Evolutionary conservation across 2,329 filamentous ascomycete genomes (phyloP).

Genomic region (Alternaria longipes): DNA sequence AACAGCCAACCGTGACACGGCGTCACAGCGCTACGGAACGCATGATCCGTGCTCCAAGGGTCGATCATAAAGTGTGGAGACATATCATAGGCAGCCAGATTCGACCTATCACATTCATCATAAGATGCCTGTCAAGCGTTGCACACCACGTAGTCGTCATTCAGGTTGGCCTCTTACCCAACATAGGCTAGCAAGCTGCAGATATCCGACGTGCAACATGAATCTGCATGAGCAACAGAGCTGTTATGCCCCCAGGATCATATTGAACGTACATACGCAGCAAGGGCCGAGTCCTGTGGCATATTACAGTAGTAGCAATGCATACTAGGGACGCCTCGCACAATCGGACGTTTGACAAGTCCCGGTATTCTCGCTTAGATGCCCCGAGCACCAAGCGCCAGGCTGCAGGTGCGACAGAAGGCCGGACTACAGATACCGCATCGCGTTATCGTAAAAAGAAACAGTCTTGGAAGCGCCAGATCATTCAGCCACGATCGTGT

Average conservation of each 20-base stretch:
- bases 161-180: background rate
- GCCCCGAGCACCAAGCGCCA: background rate
- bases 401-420: conserved; percentile 5
- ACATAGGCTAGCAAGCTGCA: conserved; percentile 10
- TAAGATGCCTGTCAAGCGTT: background rate
- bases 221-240: conserved; percentile 5
- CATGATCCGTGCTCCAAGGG: background rate
- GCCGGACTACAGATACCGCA: background rate
- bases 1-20: conserved; percentile 5
- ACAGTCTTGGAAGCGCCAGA: background rate
- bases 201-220: conserved; percentile 20
- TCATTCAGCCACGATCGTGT: background rate
- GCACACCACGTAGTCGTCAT: background rate
- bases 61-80: background rate
- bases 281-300: conserved; percentile 13
- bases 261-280: conserved; percentile 1
- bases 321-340: background rate
- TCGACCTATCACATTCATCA: conserved; percentile 9
- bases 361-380: background rate
- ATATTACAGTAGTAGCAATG: background rate
- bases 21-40: background rate
- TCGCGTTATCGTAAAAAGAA: background rate
- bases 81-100: conserved; percentile 5
- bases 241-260: conserved; percentile 4
- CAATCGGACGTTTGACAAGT: background rate